Base-by-base conservation (phyloP, 768 basidiomycete species). In the Suillus americanus region DNA sequence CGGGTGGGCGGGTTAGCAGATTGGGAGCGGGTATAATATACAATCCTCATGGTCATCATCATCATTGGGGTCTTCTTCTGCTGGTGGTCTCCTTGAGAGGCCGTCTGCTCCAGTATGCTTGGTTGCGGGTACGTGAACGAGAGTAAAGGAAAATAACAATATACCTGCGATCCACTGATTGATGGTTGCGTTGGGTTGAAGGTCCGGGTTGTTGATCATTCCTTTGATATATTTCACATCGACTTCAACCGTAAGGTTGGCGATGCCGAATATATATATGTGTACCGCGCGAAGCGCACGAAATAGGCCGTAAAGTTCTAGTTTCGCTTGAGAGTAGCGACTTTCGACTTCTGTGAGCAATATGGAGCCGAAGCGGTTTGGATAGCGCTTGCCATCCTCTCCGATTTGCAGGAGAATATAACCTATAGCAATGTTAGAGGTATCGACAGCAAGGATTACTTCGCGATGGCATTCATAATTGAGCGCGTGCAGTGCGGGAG, bases 201-300 rank as follows among this genome's bases (percentile, higher is more conserved):
- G 28, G 41, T 81, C 78, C 0, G 80, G 79, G 16, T 77, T 63
- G 54, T 81, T 79, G 4, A 82, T 57, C 79, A 81, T 82, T n/a
- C 77, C 78, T 61, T 78, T 78, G 8, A 83, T 80, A 63, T 80
- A 82, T 38, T 77, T 69, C 0, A 78, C 80, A 67, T 82, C 78
- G 0, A 78, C 76, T 66, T 81, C 78, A 0, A 82, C 70, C 14
- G 65, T 56, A 1, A 82, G 65, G 3, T 72, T 76, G 35, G 68
- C 67, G 0, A 74, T 65, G 14, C 77, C 76, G 43, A 75, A 45
- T 3, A 10, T n/a, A 53, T 9, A 80, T 18, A 56, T 75, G 69
- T 0, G 78, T 14, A 4, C 70, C 51, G 48, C 79, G 74, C 73
- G 7, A 1, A 81, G 43, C 0, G 77, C 73, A 0, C 76, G 60